These are phyloP conservation scores for Pestalotiopsis sp. DNA, from an alignment of 2,329 filamentous ascomycete genomes.

Conservation along the genomic window DNA sequence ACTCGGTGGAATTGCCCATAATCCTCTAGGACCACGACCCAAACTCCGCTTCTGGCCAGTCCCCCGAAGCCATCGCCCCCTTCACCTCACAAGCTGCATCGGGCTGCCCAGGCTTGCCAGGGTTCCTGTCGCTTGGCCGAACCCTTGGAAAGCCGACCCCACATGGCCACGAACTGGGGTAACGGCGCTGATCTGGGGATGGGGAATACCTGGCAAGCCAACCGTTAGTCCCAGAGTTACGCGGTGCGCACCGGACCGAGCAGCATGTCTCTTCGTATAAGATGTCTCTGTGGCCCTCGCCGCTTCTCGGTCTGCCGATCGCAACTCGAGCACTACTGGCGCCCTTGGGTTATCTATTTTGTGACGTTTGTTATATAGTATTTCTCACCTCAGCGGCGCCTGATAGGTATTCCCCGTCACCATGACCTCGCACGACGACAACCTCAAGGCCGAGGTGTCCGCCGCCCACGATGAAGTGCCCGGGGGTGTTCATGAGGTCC, in stretches of 20 bases:
- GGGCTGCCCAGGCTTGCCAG: not conserved
- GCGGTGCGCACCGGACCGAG: conserved; percentile 14
- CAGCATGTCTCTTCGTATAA: not conserved
- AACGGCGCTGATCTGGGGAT: conserved; percentile 10
- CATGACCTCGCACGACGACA: conserved; percentile 19
- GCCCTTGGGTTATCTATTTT: not conserved
- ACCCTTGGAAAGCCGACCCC: not conserved
- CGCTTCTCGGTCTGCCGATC: conserved; percentile 3
- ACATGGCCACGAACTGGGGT: not conserved
- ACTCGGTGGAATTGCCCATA: conserved; percentile 5
- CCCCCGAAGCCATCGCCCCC: conserved; percentile 7
- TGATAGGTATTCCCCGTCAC: not conserved
- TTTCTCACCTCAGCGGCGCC: not conserved
- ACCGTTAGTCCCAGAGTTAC: not conserved
- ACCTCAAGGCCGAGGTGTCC: conserved; percentile 22
- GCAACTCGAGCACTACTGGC: not conserved
- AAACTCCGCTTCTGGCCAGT: conserved; percentile 12
- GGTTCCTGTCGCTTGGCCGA: not conserved
- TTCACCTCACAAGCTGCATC: not conserved
- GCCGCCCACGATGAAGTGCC: conserved; percentile 25
- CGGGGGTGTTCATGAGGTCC: conserved; percentile 33
- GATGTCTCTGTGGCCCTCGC: not conserved
- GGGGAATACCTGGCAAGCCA: conserved; percentile 2
- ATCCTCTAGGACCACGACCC: not conserved
- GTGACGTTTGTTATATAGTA: not conserved